Percentiles rank a stretch among this genome's conserved stretches.
Evolutionary conservation across 1,139 yeast species (phyloP).

Genomic region (Diutina scorzettiae): DNA sequence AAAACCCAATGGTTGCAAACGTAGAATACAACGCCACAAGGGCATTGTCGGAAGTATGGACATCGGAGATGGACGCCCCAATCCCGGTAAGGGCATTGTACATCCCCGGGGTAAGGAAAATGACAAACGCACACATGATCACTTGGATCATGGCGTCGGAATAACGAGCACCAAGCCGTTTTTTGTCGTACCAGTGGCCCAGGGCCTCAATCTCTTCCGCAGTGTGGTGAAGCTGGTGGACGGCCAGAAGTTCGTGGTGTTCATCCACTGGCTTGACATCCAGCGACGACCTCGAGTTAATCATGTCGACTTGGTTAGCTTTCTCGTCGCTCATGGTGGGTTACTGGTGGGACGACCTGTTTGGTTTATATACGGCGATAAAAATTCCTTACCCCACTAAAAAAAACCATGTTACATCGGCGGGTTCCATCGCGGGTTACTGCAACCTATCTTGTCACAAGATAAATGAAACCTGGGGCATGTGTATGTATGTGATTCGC

Average conservation of each 20-base stretch:
- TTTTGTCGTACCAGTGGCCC: slow-evolving; percentile 14
- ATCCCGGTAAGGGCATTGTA: slow-evolving; percentile 45
- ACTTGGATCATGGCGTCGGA: slow-evolving; percentile 35
- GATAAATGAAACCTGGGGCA: too few species aligned
- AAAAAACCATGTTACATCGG: too few species aligned
- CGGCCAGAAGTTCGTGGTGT: too few species aligned
- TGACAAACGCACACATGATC: slow-evolving; percentile 35
- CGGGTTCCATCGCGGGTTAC: too few species aligned
- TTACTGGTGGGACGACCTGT: too few species aligned
- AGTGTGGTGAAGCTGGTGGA: slow-evolving; percentile 19
- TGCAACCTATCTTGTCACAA: too few species aligned
- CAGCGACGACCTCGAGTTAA: too few species aligned
- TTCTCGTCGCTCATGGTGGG: slow-evolving; percentile 5
- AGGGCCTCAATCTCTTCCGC: slow-evolving; percentile 18
- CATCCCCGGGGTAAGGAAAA: slow-evolving; percentile 48
- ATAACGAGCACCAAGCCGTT: slow-evolving; percentile 23
- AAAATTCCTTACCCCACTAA: too few species aligned
- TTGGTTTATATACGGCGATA: too few species aligned
- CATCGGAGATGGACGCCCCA: slow-evolving; percentile 27
- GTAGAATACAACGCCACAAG: slow-evolving; percentile 44
- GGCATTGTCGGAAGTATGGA: slow-evolving; percentile 36
- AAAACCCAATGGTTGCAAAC: slow-evolving; percentile 46
- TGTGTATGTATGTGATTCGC: too few species aligned
- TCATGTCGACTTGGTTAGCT: slow-evolving; percentile 7
- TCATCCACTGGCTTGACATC: too few species aligned